Evolutionary conservation across 176 grass and related monocot genomes (phyloP).

Genomic region (Tillandsia leiboldiana): DNA sequence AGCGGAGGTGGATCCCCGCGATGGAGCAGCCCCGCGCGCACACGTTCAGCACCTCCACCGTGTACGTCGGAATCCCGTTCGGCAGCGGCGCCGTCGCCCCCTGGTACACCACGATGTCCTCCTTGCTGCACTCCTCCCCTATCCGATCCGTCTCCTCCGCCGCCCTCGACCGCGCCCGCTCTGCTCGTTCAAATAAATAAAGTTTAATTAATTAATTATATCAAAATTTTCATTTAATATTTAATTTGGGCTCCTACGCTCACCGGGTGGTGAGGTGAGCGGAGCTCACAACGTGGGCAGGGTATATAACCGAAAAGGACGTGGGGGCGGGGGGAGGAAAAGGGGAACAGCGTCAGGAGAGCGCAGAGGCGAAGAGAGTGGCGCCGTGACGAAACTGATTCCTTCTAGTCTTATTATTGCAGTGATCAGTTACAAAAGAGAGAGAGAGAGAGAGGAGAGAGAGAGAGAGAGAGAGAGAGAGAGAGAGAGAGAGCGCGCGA

Average conservation of each 20-base stretch:
- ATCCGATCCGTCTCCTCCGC: constrained; percentile 18
- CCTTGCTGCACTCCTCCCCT: constrained; percentile 23
- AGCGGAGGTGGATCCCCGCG: constrained; percentile 62
- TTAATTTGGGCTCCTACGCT: too few species aligned
- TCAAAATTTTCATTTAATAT: too few species aligned
- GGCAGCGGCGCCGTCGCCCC: constrained; percentile 32
- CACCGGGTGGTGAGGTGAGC: too few species aligned
- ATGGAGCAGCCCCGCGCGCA: constrained; percentile 43
- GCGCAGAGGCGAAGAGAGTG: not conserved
- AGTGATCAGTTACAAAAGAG: not conserved
- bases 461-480: too few species aligned
- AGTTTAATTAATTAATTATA: not conserved
- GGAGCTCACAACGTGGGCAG: too few species aligned
- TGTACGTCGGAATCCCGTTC: constrained; percentile 58
- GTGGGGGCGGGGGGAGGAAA: not conserved
- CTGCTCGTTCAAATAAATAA: not conserved
- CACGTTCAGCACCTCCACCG: constrained; percentile 69
- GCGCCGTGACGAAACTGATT: not conserved
- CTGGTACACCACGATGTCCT: constrained; percentile 46
- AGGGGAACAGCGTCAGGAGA: not conserved
- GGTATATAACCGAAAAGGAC: not conserved
- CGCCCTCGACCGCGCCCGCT: too few species aligned
- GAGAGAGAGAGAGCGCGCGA: too few species aligned
- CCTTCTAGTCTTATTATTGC: not conserved
- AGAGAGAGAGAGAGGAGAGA: too few species aligned